A percentile compares a stretch with the other conserved stretches of the same genome.
Conservation (phyloP, 2,329 filamentous ascomycete genomes). For the Chrysosporium queenslandicum region DNA sequence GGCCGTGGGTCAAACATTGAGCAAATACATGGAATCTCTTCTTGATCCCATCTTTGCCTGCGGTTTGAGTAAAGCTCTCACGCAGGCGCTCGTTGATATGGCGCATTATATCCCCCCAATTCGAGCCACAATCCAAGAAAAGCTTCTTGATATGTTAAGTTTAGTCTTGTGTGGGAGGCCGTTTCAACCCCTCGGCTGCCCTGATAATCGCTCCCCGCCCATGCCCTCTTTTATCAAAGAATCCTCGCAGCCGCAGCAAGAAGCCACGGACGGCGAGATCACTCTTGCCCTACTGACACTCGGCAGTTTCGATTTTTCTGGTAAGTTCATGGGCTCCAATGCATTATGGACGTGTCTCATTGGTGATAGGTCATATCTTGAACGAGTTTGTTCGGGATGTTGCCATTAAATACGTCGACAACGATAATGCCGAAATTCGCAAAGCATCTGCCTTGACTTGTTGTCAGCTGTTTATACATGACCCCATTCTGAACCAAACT, state of each 20-base stretch:
- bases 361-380: constrained; percentile 59
- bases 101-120: constrained; percentile 96
- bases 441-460: constrained; percentile 93
- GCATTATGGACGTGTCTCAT: constrained; percentile 14
- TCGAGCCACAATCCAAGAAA: constrained; percentile 84
- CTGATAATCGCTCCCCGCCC: constrained; percentile 70
- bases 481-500: constrained; percentile 96
- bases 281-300: constrained; percentile 88
- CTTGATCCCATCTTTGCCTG: constrained; percentile 96
- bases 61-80: constrained; percentile 84
- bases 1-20: constrained; percentile 89
- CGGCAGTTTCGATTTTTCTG: constrained; percentile 92
- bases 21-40: constrained; percentile 95
- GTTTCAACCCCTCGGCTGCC: constrained; percentile 85
- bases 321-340: constrained; percentile 25
- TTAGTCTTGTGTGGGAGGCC: constrained; percentile 84
- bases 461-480: constrained; percentile 92
- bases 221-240: constrained; percentile 80
- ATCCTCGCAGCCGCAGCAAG: constrained; percentile 71
- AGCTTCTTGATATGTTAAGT: constrained; percentile 87
- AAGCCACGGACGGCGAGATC: constrained; percentile 72
- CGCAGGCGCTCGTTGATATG: constrained; percentile 94
- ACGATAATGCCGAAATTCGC: constrained; percentile 84
- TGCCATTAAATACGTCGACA: constrained; percentile 94
- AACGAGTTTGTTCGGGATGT: constrained; percentile 99